Evolutionary conservation across 148 eudicot species (phyloP).

Genomic region (Linanthus parryae): DNA sequence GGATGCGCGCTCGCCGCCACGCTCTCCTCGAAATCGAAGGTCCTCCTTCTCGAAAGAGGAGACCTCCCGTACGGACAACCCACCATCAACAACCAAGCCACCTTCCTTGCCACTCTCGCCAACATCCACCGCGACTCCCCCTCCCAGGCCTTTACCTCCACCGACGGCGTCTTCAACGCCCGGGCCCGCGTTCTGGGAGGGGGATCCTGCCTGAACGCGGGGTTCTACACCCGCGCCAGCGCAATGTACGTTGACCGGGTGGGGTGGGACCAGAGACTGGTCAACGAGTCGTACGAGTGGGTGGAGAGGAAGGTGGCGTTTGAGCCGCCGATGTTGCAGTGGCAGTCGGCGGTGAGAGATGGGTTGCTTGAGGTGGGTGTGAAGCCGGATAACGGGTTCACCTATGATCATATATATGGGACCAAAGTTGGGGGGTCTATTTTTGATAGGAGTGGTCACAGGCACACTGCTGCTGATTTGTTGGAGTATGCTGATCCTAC

Average conservation of each 20-base stretch:
- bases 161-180: slow-evolving; percentile 71
- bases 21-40: slow-evolving; percentile 45
- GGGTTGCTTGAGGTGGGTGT: slow-evolving; percentile 63
- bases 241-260: slow-evolving; percentile 19
- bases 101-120: slow-evolving; percentile 28
- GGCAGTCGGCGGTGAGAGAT: slow-evolving; percentile 66
- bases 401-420: slow-evolving; percentile 60
- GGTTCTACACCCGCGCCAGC: slow-evolving; percentile 65
- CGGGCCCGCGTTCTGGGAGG: slow-evolving; percentile 74
- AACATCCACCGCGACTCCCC: slow-evolving; percentile 50
- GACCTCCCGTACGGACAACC: slow-evolving; percentile 58
- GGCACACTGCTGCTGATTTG: slow-evolving; percentile 83
- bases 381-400: slow-evolving; percentile 54
- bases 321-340: slow-evolving; percentile 44
- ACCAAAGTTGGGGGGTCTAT: slow-evolving; percentile 71
- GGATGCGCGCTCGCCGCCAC: slow-evolving; percentile 77
- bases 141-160: slow-evolving; percentile 62
- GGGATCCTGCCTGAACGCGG: slow-evolving; percentile 66
- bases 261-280: slow-evolving; percentile 54
- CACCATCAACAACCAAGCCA: slow-evolving; percentile 26
- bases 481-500: slow-evolving; percentile 59
- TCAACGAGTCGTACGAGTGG: slow-evolving; percentile 66
- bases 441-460: slow-evolving; percentile 50
- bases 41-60: slow-evolving; percentile 65
- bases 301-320: slow-evolving; percentile 60